These are phyloP conservation scores for Ceratobasidium theobromae DNA, from an alignment of 1,284 basidiomycete species.

Conservation along the genomic window DNA sequence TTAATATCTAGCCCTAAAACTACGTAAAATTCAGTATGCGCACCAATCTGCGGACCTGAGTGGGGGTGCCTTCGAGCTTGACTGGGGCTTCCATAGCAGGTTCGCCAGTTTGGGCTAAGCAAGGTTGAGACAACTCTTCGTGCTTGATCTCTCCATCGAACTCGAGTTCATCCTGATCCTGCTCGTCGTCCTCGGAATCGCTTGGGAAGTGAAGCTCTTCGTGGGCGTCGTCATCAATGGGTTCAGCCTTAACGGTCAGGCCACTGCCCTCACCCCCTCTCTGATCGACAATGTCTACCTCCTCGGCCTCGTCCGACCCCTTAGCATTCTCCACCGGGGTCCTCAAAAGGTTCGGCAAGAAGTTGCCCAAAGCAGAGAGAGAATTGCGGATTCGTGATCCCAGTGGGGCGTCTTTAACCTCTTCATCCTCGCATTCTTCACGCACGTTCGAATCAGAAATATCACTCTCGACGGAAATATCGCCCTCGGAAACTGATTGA, in stretches of 20 bases:
- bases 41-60: slow-evolving; percentile 19
- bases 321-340: background rate
- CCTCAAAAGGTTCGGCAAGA: slow-evolving; percentile 8
- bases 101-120: slow-evolving; percentile 2
- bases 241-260: slow-evolving; percentile 7
- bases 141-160: background rate
- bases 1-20: background rate
- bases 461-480: slow-evolving; percentile 25
- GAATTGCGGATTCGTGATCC: slow-evolving; percentile 5
- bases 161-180: slow-evolving; percentile 4
- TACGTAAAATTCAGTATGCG: background rate
- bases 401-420: background rate
- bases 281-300: slow-evolving; percentile 27
- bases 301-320: background rate
- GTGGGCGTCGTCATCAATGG: background rate
- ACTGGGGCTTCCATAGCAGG: background rate
- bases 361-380: slow-evolving; percentile 3
- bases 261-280: background rate
- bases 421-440: slow-evolving; percentile 5
- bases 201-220: background rate
- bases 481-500: slow-evolving; percentile 2
- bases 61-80: slow-evolving; percentile 8
- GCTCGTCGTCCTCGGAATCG: slow-evolving; percentile 17
- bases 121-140: no score
- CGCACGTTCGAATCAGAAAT: background rate